Evolutionary conservation across 1,139 yeast species (phyloP), one percentile per base, ranked within the genome.

Genomic region (Kodamaea plutei): DNA sequence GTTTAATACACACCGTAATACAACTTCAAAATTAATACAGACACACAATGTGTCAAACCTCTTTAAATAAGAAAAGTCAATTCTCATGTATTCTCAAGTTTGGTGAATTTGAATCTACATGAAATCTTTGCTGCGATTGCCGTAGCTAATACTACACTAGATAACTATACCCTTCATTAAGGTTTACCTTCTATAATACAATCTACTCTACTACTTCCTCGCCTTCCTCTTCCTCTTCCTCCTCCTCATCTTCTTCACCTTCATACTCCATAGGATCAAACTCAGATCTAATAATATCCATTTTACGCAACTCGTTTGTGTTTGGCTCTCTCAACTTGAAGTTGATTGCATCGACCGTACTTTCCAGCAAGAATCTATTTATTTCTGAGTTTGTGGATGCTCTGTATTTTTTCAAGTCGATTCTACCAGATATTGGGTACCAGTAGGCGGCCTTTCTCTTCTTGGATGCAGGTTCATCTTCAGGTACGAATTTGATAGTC

Each of bases 331-430:
- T 72, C 35, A 85, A 60, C 33, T 69, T 66, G 41, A 80, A 64
- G 35, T 79, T 76, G 30, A 87, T 66, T 12, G 64, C 69, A 47
- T 76, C 80, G 30, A 62, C 57, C 18, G 76, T 72, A 31, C 72
- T 64, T 29, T 72, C 74, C 38, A 65, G 68, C 33, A 72, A 63
- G 39, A 73, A 71, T 32, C 69, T 60, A 38, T 73, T 72, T 36
- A 72, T 67, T 43, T 67, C 71, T n/a, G 63, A 52, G 41, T 66
- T 66, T 8, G 63, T 55, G 4, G 69, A 64, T 7, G 54, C 77
- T 56, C 96, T 78, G 52, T 94, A 79, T 50, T 89, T 82, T 61
- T 84, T 85, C 52, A 91, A 73, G 44, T 82, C 93, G 29, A 87
- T 73, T 45, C 81, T 79, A 20, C 93, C 89, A 9, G 76, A 68